Evolutionary conservation across 192 early-diverging fungal genomes (phyloP).

Genomic region (Backusella circina): DNA sequence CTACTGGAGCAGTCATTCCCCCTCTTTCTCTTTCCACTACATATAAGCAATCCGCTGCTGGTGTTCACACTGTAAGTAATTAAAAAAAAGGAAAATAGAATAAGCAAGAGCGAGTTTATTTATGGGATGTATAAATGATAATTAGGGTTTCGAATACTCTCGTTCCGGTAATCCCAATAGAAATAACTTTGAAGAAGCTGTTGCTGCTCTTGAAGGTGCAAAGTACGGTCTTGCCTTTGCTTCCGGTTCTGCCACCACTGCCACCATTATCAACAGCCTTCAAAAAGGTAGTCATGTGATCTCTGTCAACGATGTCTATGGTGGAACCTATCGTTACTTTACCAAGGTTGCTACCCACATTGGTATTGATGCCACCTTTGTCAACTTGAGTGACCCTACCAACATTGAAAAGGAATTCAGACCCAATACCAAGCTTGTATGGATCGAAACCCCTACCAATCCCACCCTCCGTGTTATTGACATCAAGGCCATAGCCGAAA

Average conservation of each 20-base stretch:
- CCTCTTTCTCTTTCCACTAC: slow-evolving; percentile 94
- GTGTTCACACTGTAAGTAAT: slow-evolving; percentile 71
- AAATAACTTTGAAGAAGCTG: slow-evolving; percentile 72
- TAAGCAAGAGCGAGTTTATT: background rate
- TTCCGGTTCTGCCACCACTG: slow-evolving; percentile 83
- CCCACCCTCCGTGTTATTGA: slow-evolving; percentile 82
- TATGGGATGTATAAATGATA: background rate
- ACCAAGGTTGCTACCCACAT: slow-evolving; percentile 72
- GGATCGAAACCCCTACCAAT: slow-evolving; percentile 89
- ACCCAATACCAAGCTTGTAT: slow-evolving; percentile 77
- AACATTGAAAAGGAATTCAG: slow-evolving; percentile 61
- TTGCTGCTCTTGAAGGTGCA: slow-evolving; percentile 89
- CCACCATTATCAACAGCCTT: slow-evolving; percentile 71
- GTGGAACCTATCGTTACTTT: slow-evolving; percentile 87
- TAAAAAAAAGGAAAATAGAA: background rate
- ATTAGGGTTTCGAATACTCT: slow-evolving; percentile 74
- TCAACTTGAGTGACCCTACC: slow-evolving; percentile 65
- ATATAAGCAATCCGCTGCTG: slow-evolving; percentile 90
- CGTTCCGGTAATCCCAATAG: slow-evolving; percentile 81
- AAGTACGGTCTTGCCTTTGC: slow-evolving; percentile 84
- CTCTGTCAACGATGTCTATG: slow-evolving; percentile 88
- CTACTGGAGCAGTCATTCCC: slow-evolving; percentile 97
- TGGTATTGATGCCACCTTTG: slow-evolving; percentile 73
- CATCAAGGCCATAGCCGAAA: slow-evolving; percentile 63
- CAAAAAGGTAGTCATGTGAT: slow-evolving; percentile 71